phyloP scores from a whole-genome alignment of 2,329 filamentous ascomycete species.

The Pyrenochaeta sp. region DNA sequence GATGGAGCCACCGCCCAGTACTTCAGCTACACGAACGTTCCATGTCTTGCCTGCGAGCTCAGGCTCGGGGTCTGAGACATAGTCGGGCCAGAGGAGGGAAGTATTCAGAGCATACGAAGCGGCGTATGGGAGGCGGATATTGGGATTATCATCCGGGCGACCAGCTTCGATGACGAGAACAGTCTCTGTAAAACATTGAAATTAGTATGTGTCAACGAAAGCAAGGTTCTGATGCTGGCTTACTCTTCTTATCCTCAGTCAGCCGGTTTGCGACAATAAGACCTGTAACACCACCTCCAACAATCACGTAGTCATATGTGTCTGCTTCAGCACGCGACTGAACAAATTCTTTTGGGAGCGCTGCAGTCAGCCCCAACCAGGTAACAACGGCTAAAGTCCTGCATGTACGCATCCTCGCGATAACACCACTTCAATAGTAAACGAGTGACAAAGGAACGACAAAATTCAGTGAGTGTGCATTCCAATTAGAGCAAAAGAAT shows the following conservation, averaged over 20 bases:
- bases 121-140: conserved; percentile 33
- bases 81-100: conserved; percentile 23
- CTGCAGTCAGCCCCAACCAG: conserved; percentile 21
- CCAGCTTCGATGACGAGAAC: conserved; percentile 43
- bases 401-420: conserved; percentile 30
- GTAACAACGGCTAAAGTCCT: conserved; percentile 20
- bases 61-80: conserved; percentile 30
- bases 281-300: conserved; percentile 39
- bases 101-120: conserved; percentile 31
- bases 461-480: background rate
- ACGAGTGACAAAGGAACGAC: conserved; percentile 3
- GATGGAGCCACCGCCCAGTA: conserved; percentile 34
- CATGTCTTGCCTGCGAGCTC: conserved; percentile 25
- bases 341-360: conserved; percentile 15
- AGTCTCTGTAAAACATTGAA: conserved; percentile 17
- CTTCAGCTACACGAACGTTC: conserved; percentile 24
- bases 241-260: conserved; percentile 22
- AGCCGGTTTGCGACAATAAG: conserved; percentile 36
- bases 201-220: background rate
- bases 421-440: background rate
- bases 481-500: conserved; percentile 1
- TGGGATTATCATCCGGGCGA: conserved; percentile 29
- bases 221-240: background rate
- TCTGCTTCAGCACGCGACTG: conserved; percentile 11
- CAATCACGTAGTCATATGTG: conserved; percentile 38